phyloP scores from a whole-genome alignment of 805 yeast genomes.

The Candida montana region DNA sequence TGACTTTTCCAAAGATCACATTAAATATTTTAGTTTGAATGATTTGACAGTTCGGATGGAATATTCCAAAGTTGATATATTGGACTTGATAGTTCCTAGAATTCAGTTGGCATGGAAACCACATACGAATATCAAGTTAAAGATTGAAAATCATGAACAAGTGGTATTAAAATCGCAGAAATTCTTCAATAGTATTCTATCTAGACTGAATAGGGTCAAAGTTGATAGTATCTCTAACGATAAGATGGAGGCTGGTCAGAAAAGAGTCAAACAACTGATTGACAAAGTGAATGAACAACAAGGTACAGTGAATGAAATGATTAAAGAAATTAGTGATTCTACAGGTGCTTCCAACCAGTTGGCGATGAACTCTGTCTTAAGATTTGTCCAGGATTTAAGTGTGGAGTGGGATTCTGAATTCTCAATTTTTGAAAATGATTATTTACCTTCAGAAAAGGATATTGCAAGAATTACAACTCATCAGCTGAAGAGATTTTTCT shows the following conservation, averaged over 20 bases:
- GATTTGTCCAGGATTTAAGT: conserved; percentile 74
- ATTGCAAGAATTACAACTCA: conserved; percentile 84
- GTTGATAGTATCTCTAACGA: conserved; percentile 66
- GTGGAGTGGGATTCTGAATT: conserved; percentile 86
- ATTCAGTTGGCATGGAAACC: conserved; percentile 69
- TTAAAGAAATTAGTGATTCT: conserved; percentile 47
- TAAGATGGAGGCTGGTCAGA: conserved; percentile 62
- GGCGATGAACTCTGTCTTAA: conserved; percentile 60
- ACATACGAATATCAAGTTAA: conserved; percentile 59
- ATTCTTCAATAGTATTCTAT: conserved; percentile 70
- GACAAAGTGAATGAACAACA: conserved; percentile 47
- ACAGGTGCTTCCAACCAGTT: conserved; percentile 63
- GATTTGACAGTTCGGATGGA: conserved; percentile 77
- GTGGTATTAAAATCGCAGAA: conserved; percentile 47
- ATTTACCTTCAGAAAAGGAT: conserved; percentile 88
- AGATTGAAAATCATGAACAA: conserved; percentile 52
- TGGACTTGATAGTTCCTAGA: conserved; percentile 75
- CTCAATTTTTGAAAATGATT: conserved; percentile 68
- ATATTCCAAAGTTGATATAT: conserved; percentile 65
- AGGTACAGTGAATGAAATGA: conserved; percentile 34
- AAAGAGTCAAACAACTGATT: conserved; percentile 54
- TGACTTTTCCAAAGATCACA: conserved; percentile 76
- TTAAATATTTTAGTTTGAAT: conserved; percentile 77
- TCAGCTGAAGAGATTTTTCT: conserved; percentile 71
- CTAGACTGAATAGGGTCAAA: conserved; percentile 71